Evolutionary conservation across 2,329 filamentous ascomycete genomes (phyloP).

Genomic region (Zymoseptoria brevis): DNA sequence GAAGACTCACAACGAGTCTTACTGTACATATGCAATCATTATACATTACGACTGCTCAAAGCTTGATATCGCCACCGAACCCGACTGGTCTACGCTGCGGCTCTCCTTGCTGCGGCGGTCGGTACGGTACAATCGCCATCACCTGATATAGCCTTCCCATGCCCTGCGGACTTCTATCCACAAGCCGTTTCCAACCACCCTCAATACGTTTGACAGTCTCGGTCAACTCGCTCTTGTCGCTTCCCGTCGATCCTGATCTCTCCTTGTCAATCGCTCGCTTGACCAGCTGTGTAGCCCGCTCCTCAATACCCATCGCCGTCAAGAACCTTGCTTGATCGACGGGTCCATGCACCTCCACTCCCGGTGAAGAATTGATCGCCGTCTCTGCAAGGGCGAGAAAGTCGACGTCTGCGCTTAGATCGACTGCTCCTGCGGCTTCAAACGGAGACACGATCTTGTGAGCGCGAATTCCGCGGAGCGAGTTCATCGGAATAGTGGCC

Average conservation of each 20-base stretch:
- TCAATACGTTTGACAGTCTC: slow-evolving; percentile 56
- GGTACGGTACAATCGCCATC: slow-evolving; percentile 70
- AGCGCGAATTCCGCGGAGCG: slow-evolving; percentile 74
- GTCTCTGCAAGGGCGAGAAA: slow-evolving; percentile 80
- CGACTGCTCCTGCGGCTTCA: slow-evolving; percentile 68
- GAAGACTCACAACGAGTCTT: too few relatives aligned
- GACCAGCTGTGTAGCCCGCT: slow-evolving; percentile 63
- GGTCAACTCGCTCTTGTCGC: slow-evolving; percentile 33
- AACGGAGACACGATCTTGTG: slow-evolving; percentile 76
- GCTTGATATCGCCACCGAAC: slow-evolving; percentile 64
- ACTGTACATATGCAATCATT: background rate
- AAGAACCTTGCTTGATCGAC: slow-evolving; percentile 79
- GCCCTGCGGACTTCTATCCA: slow-evolving; percentile 72
- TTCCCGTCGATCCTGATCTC: slow-evolving; percentile 27
- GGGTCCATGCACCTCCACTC: slow-evolving; percentile 86
- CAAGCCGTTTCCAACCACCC: slow-evolving; percentile 67
- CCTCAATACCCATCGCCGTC: slow-evolving; percentile 69
- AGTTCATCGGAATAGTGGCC: slow-evolving; percentile 74
- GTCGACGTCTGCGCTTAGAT: slow-evolving; percentile 88
- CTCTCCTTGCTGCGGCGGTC: slow-evolving; percentile 49
- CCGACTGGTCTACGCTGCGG: slow-evolving; percentile 73
- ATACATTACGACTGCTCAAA: slow-evolving; percentile 7
- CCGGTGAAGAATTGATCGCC: slow-evolving; percentile 64
- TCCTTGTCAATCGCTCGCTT: slow-evolving; percentile 35
- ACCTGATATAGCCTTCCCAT: slow-evolving; percentile 97